A percentile compares a stretch with the other conserved stretches of the same genome.
These are phyloP conservation scores for Pneumocystis oryctolagi DNA, from an alignment of 1,139 yeast genomes.

Conservation along the genomic window DNA sequence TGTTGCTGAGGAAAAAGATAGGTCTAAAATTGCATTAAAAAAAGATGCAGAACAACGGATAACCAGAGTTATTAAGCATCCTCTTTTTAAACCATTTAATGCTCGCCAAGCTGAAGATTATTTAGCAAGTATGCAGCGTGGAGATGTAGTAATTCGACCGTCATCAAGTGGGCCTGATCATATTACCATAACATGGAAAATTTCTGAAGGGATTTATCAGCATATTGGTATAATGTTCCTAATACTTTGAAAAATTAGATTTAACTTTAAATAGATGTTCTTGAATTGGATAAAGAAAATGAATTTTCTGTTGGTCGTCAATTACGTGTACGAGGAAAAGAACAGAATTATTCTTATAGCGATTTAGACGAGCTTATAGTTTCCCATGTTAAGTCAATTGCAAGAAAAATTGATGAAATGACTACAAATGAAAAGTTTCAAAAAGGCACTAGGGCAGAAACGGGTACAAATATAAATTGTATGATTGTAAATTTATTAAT, in stretches of 20 bases:
- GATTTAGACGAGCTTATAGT: slow-evolving; percentile 90
- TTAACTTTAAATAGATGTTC: slow-evolving; percentile 34
- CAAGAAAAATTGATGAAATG: slow-evolving; percentile 73
- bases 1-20: slow-evolving; percentile 58
- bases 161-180: slow-evolving; percentile 80
- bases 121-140: slow-evolving; percentile 75
- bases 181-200: slow-evolving; percentile 91
- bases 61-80: slow-evolving; percentile 76
- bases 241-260: neutral
- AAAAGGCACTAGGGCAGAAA: slow-evolving; percentile 58
- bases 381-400: slow-evolving; percentile 74
- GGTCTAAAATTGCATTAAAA: slow-evolving; percentile 36
- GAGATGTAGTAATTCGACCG: slow-evolving; percentile 89
- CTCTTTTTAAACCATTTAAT: slow-evolving; percentile 71
- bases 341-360: slow-evolving; percentile 35
- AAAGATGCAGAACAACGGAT: slow-evolving; percentile 39
- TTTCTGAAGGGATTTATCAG: slow-evolving; percentile 78
- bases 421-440: slow-evolving; percentile 77
- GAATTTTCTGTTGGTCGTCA: slow-evolving; percentile 50
- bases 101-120: slow-evolving; percentile 84
- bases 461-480: slow-evolving; percentile 1
- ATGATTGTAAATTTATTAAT: neutral
- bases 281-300: slow-evolving; percentile 53
- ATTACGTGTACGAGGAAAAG: slow-evolving; percentile 46
- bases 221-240: slow-evolving; percentile 34